Conservation (phyloP, 441 rosid genomes). For the Jatropha podagrica region DNA sequence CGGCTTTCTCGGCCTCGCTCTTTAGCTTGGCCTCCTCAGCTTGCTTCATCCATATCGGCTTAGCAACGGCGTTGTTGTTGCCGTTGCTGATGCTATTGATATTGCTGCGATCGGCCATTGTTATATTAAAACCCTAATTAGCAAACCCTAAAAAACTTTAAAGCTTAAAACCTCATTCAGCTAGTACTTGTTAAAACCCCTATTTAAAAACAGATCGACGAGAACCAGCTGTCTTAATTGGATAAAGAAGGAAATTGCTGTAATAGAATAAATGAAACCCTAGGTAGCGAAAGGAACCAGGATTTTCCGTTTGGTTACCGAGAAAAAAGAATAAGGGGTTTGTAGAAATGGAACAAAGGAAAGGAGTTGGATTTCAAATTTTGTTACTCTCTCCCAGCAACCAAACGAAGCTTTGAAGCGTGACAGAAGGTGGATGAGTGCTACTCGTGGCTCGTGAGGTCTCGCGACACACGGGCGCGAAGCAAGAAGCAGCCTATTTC, state of each 20-base stretch:
- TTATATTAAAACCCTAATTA: conserved; percentile 13
- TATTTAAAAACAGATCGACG: neutral
- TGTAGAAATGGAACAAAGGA: neutral
- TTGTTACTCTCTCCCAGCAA: neutral
- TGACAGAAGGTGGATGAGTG: too few relatives aligned
- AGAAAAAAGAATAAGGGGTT: neutral
- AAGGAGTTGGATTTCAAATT: neutral
- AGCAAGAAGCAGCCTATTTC: neutral
- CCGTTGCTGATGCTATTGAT: neutral
- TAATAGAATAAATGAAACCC: neutral
- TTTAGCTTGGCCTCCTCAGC: conserved; percentile 96
- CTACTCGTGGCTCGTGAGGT: neutral
- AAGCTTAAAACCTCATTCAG: neutral
- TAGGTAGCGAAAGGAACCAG: neutral
- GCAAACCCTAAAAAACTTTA: conserved; percentile 6
- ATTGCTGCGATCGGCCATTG: conserved; percentile 30
- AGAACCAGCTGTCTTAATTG: too few relatives aligned
- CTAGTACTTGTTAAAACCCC: neutral
- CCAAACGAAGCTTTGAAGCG: neutral
- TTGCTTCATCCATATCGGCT: conserved; percentile 95
- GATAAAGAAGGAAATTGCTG: neutral
- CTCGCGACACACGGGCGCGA: neutral
- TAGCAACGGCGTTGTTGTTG: conserved; percentile 29
- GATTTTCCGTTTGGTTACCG: neutral
- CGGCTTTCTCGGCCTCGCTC: conserved; percentile 85